These are phyloP conservation scores for Globisporangium middletonii DNA, from an alignment of 352 stramenopile species.

Conservation along the genomic window DNA sequence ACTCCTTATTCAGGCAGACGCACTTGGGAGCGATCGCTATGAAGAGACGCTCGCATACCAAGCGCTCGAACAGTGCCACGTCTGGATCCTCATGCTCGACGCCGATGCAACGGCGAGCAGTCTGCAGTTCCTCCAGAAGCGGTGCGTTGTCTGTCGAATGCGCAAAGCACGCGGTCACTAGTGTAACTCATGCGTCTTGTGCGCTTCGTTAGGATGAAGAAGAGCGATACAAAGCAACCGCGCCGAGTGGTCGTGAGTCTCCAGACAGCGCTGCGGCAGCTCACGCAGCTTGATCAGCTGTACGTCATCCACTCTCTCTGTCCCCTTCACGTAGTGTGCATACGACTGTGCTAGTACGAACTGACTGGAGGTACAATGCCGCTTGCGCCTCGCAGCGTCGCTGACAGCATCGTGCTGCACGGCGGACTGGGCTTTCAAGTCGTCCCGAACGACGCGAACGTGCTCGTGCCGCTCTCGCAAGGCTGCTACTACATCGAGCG, in stretches of 20 bases:
- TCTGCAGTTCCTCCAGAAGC: slow-evolving; percentile 42
- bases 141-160: slow-evolving; percentile 9
- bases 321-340: neutral
- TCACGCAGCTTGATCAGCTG: slow-evolving; percentile 48
- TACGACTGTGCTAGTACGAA: neutral
- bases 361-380: neutral
- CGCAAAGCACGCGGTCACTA: neutral
- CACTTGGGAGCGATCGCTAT: slow-evolving; percentile 23
- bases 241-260: slow-evolving; percentile 59
- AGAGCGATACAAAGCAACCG: slow-evolving; percentile 18
- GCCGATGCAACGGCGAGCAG: slow-evolving; percentile 26
- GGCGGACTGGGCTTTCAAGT: slow-evolving; percentile 73
- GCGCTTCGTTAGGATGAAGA: slow-evolving; percentile 12
- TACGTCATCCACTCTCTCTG: slow-evolving; percentile 14
- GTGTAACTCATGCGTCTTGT: neutral
- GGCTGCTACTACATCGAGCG: slow-evolving; percentile 78
- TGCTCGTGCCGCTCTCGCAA: slow-evolving; percentile 51
- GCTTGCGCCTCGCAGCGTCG: slow-evolving; percentile 29
- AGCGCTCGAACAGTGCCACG: slow-evolving; percentile 36
- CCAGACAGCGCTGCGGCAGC: slow-evolving; percentile 50
- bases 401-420: slow-evolving; percentile 57
- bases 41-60: slow-evolving; percentile 33
- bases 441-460: slow-evolving; percentile 31
- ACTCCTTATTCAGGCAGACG: slow-evolving; percentile 25
- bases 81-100: slow-evolving; percentile 65